Conservation (phyloP, 768 basidiomycete genomes). For the Hortiboletus campestris region DNA sequence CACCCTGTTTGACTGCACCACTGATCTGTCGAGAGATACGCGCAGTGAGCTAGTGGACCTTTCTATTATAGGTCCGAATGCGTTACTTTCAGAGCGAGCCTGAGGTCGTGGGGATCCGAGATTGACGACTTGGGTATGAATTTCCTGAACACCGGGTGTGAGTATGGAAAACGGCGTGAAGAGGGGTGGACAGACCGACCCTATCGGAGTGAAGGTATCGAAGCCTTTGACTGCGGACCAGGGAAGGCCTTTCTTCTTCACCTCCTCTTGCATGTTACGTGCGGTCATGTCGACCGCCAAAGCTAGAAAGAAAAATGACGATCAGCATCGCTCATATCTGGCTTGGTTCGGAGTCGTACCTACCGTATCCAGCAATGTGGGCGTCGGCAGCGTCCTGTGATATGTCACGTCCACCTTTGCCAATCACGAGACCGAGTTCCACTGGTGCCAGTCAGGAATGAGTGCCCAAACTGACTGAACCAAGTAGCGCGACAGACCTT, state of each 20-base stretch:
- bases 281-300: constrained; percentile 96
- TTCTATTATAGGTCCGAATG: background rate
- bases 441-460: constrained; percentile 43
- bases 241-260: constrained; percentile 91
- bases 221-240: constrained; percentile 98
- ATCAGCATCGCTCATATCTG: background rate
- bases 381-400: constrained; percentile 64
- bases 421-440: constrained; percentile 96
- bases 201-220: constrained; percentile 92
- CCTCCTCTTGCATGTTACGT: constrained; percentile 89
- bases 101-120: constrained; percentile 71
- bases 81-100: constrained; percentile 69
- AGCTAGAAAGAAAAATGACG: constrained; percentile 42
- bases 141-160: constrained; percentile 40
- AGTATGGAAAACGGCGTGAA: background rate
- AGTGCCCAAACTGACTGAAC: background rate
- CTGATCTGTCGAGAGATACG: constrained; percentile 59
- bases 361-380: constrained; percentile 92
- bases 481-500: constrained; percentile 51
- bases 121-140: constrained; percentile 79
- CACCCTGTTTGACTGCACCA: constrained; percentile 78
- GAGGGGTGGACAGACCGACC: constrained; percentile 43
- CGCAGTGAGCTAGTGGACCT: background rate
- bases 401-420: constrained; percentile 83
- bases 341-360: constrained; percentile 9